Base-by-base conservation (phyloP, 2,329 filamentous ascomycete species). In the Alternaria ventricosa region DNA sequence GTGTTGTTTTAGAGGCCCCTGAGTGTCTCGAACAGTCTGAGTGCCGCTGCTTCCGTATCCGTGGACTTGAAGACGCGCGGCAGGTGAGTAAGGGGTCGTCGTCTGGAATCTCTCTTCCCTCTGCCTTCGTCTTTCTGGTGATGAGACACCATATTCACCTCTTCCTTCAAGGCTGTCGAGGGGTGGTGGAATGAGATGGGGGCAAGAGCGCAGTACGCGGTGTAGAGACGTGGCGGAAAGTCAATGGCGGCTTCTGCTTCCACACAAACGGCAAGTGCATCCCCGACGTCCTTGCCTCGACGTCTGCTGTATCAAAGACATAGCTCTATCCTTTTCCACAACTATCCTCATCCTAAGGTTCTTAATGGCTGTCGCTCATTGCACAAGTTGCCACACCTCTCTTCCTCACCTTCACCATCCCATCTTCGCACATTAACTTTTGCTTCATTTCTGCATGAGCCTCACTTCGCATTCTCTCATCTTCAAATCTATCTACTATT, bases 1-100 rank as follows among this genome's bases (percentile, higher is more conserved):
- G 28, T 36, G 18, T 51, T 51, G 47, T 18, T 51, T 46, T 51
- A 13, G 18, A 33, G 47, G 18, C 47, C 47, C 47, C 47, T 51
- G 47, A 12, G 7, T 9, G 27, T 33, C n/a, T 51, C 18, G 27
- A 33, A 51, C 25, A 33, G 12, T 8, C 22, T 6, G 18, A 22
- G 27, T 51, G 47, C 47, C 27, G 47, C 27, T 11, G 11, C n/a
- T 51, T 33, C 47, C 47, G 27, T 22, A 22, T 33, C 5, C 8
- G 18, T 30, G 10, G 27, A 33, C 27, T 33, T 22, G 27, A 30
- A 51, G 47, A 51, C 47, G 47, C 47, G 27, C 25, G 53, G 33
- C 41, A n/a, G 11, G 15, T 44, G 45, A 7, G 8, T n/a, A 41
- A 41, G 36, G 36, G n/a, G 36, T 10, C 9, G 15, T 41, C n/a